Evolutionary conservation across 2,329 filamentous ascomycete species (phyloP), one percentile per base, ranked within the genome.

Genomic region (Diaporthe ampelina): DNA sequence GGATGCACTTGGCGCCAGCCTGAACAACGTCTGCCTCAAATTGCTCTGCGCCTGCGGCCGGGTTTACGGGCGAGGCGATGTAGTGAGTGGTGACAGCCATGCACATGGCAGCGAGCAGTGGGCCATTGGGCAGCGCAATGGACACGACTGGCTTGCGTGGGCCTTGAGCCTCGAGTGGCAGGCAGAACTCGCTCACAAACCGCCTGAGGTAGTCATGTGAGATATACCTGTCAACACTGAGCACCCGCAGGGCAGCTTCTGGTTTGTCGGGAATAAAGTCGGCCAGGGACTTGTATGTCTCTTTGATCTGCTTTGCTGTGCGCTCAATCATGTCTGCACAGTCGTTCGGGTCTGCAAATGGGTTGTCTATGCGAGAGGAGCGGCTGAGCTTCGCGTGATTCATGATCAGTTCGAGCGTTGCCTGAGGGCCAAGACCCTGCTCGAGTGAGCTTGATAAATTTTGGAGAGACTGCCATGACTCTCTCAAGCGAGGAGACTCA

Each of bases 21-120:
- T 74, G 74, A 26, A 72, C 57, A 3, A 78, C 72, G 59, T 78
- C 77, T 15, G 76, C 76, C 40, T 77, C 74, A 26, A 78, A 75
- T 6, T 77, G 76, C 43, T 77, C 65, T 32, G 74, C 65, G 1
- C 76, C 73, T 3, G 75, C 71, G 5, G 75, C 72, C 9, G 74
- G 74, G 50, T 77, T 75, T 35, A 77, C 74, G 1, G 76, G 77
- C 4, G 77, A 76, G 13, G 76, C 76, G 24, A 70, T 69, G 65
- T 78, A 77, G 61, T 76, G 76, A 24, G 73, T 69, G 0, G 76
- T 73, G 4, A 77, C 77, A 35, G 77, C 77, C 9, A 78, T 32
- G n/a, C 74, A 77, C 17, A 77, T 71, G 10, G 77, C 76, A 13
- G 76, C 76, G 26, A 77, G 61, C 9, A 78, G 67, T 6, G 77